Base-by-base conservation (phyloP, 441 rosid genomes). In the Corymbia calophylla region DNA sequence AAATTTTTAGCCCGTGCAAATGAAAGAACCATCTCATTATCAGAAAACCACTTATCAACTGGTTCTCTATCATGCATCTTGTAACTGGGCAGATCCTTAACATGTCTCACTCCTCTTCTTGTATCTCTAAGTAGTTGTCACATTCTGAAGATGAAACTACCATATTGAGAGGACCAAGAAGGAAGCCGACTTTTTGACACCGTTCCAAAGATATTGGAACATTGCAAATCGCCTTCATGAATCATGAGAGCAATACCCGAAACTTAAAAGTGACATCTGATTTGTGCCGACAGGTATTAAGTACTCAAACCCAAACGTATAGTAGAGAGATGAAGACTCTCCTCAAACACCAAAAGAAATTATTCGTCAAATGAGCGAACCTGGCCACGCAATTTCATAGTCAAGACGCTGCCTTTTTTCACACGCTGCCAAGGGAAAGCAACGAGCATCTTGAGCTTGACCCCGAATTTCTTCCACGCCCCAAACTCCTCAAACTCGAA, bases 361-460 rank as follows among this genome's bases (percentile, higher is more conserved):
- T 23, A 49, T 2, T 39, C 84, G 84, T 39, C 51, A 18, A 73
- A 70, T 60, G 66, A 84, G 73, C 49, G 80, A 93, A 97, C 99
- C 98, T 98, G 97, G 95, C 99, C 99, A 18, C 99, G 97, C 90
- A 98, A 89, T 92, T 94, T 97, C 97, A 98, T 92, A 23, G 94
- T 94, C 86, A 97, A 93, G 89, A 98, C 98, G 53, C 97, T 96
- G 92, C 98, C 98, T 88, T 96, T 96, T 16, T 96, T 95, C 89
- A 98, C 95, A 81, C 99, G 97, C 87, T 96, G 94, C 99, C 99
- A 98, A 55, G 99, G 99, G 88, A 91, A 95, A 31, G 99, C 99
- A 88, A 97, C 12, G 3, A 98, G 93, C 99, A 97, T 97, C 88
- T 93, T 92, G 44, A 96, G 87, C 94, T 95, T 96, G 86, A 97